Conservation (phyloP, 306 rosid species). For the Rubus idaeus region DNA sequence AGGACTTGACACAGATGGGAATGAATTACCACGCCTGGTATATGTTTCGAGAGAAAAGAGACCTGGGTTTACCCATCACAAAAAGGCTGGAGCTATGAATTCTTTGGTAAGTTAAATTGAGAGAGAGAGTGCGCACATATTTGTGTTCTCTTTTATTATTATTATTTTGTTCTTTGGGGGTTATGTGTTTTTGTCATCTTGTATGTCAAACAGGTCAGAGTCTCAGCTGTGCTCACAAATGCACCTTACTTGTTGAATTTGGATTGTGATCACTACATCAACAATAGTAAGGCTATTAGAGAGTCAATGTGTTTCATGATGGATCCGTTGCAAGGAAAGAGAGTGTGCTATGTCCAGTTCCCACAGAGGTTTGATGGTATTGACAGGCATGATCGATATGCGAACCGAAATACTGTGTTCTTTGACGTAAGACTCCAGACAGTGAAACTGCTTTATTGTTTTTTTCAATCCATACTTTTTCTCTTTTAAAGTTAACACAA, state of each 20-base stretch:
- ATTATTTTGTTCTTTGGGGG: background rate
- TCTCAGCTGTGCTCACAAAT: slow-evolving; percentile 63
- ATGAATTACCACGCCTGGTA: slow-evolving; percentile 59
- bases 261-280: slow-evolving; percentile 61
- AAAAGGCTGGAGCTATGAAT: slow-evolving; percentile 73
- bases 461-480: slow-evolving; percentile 7
- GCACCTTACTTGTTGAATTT: slow-evolving; percentile 69
- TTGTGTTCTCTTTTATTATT: background rate
- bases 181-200: background rate
- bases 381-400: slow-evolving; percentile 35
- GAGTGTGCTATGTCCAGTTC: slow-evolving; percentile 64
- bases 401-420: slow-evolving; percentile 45
- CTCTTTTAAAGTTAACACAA: background rate
- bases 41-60: slow-evolving; percentile 77
- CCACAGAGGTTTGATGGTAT: slow-evolving; percentile 53
- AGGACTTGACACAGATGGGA: slow-evolving; percentile 49
- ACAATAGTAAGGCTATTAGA: slow-evolving; percentile 62
- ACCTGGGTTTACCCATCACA: slow-evolving; percentile 59
- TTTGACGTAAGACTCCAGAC: slow-evolving; percentile 44
- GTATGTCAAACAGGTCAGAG: slow-evolving; percentile 53
- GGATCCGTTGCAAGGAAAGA: slow-evolving; percentile 58
- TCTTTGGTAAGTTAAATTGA: slow-evolving; percentile 48
- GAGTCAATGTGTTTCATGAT: slow-evolving; percentile 88
- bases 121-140: background rate
- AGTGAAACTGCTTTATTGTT: background rate